Base-by-base conservation (phyloP, 106 monocot species). In the Platanthera guangdongensis region DNA sequence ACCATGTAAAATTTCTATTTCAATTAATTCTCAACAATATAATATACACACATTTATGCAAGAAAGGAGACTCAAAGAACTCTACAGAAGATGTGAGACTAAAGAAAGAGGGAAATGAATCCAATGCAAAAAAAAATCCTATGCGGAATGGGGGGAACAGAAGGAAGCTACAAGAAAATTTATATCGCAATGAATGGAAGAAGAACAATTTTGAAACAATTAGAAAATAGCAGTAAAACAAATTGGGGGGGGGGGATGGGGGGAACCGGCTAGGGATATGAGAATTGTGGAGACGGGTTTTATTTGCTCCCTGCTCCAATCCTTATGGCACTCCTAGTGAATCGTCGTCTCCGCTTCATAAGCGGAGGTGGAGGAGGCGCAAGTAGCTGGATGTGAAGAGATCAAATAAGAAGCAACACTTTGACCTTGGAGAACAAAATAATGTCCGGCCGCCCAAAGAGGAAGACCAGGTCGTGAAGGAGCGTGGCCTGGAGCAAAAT, bases 251-350 rank as follows among this genome's bases (percentile, higher is more conserved):
- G 25, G 0, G 25, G 25, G 0, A 2, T 2, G 25, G 25, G 25
- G 32, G 39, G 32, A 75, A 74, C 2, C 28, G 25, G 30, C 14
- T 7, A 2, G 25, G 48, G 71, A 96, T 72, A 47, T 93, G 91
- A 10, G 93, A 96, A 65, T 91, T 89, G 84, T 96, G 93, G 39
- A 39, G 79, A 96, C 76, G 8, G 85, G 84, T 64, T 86, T 90
- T 82, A 96, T 88, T 81, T 93, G 91, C 6, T 81, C 87, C 73
- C 68, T 83, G 77, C 16, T 86, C 96, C 96, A 96, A 70, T 96
- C 87, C 75, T 89, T 93, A 75, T 93, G 81, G 10, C 86, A 82
- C 6, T 93, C 96, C n/a, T 96, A 86, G n/a, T 86, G 75, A 57
- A 96, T 87, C 50, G 93, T 83, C 72, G 88, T 75, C 84, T 93